These are phyloP conservation scores for Alopecurus myosuroides DNA, from an alignment of 176 grass and related monocot species.

Conservation along the genomic window DNA sequence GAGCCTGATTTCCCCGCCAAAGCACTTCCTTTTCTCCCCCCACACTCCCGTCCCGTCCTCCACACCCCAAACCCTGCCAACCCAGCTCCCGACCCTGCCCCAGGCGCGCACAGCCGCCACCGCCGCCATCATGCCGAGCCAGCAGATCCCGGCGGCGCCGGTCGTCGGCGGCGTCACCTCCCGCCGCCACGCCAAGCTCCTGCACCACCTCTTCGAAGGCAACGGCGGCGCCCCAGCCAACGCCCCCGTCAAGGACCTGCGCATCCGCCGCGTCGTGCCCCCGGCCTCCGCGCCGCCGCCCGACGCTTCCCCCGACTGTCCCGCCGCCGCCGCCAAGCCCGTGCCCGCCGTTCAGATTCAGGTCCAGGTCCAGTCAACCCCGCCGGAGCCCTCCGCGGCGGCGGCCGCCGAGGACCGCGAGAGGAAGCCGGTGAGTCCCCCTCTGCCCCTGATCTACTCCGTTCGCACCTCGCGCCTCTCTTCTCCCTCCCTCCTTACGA, in stretches of 20 bases:
- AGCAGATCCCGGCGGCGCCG: not conserved
- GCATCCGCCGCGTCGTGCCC: conserved; percentile 54
- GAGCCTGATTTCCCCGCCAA: conserved; percentile 29
- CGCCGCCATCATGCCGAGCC: conserved; percentile 17
- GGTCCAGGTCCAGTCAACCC: conserved; percentile 8
- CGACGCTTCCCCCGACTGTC: not conserved
- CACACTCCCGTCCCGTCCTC: not conserved
- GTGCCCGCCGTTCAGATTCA: not conserved
- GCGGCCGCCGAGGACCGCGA: conserved; percentile 5
- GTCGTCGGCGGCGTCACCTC: conserved; percentile 2
- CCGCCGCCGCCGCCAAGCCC: not conserved
- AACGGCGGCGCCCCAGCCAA: not conserved
- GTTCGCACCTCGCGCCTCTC: not conserved
- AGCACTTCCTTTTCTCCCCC: not conserved
- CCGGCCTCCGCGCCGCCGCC: conserved; percentile 30
- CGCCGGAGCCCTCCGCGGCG: not conserved
- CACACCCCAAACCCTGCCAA: not conserved
- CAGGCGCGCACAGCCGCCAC: not conserved
- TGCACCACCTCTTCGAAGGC: not conserved
- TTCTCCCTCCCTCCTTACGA: not conserved
- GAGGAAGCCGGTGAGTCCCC: conserved; percentile 20
- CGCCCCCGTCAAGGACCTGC: conserved; percentile 57
- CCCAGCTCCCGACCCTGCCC: not conserved
- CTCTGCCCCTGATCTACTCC: not conserved
- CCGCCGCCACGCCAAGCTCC: conserved; percentile 27